Evolutionary conservation across 768 basidiomycete genomes (phyloP).

Genomic region (Mycena pura): DNA sequence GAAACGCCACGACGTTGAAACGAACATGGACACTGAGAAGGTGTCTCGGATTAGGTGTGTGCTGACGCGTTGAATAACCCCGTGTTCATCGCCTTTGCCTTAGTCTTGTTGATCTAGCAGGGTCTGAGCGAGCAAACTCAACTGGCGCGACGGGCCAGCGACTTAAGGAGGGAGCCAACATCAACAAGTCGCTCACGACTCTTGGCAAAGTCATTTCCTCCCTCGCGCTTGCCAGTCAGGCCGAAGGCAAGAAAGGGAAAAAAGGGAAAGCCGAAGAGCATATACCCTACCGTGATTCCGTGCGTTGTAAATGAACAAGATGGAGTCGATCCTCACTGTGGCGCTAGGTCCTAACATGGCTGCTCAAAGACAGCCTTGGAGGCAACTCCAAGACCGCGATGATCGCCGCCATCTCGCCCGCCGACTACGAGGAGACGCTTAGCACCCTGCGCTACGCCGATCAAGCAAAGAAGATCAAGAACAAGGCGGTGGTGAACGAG

Average conservation of each 20-base stretch:
- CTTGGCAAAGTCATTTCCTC: conserved; percentile 97
- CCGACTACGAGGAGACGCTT: conserved; percentile 97
- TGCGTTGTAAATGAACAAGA: conserved; percentile 45
- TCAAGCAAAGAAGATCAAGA: conserved; percentile 99
- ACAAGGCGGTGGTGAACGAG: conserved; percentile 98
- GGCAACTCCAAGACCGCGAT: conserved; percentile 98
- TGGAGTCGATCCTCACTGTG: conserved; percentile 1
- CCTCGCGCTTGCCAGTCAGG: conserved; percentile 75
- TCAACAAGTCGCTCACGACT: conserved; percentile 98
- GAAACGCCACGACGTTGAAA: conserved; percentile 83
- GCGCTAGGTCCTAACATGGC: conserved; percentile 90
- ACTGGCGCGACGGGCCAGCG: conserved; percentile 97
- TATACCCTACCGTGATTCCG: conserved; percentile 97
- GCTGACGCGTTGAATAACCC: conserved; percentile 8
- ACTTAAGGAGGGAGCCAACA: conserved; percentile 97
- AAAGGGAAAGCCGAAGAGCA: conserved; percentile 92
- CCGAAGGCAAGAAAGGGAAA: conserved; percentile 81
- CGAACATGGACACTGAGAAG: conserved; percentile 94
- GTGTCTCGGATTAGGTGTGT: conserved; percentile 94
- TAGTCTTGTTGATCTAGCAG: conserved; percentile 94
- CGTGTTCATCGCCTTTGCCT: conserved; percentile 11
- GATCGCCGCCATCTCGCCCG: conserved; percentile 99
- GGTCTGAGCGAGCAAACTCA: conserved; percentile 95
- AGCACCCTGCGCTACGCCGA: conserved; percentile 97
- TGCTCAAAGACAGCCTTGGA: conserved; percentile 96